Evolutionary conservation across 2,329 filamentous ascomycete genomes (phyloP).

Genomic region (Fusarium xyrophilum): DNA sequence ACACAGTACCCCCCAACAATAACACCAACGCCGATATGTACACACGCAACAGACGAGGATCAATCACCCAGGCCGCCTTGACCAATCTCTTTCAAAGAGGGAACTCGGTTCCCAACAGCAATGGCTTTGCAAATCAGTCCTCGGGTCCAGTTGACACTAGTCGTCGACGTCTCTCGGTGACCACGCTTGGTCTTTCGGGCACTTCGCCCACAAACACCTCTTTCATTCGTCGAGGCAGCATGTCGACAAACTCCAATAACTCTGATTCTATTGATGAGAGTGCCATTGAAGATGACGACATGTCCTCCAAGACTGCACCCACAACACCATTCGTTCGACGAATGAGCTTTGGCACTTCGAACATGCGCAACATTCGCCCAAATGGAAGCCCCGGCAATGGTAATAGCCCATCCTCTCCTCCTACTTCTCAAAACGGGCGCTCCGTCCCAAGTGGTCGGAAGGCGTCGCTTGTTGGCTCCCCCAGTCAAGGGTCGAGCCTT

Average conservation of each 20-base stretch:
- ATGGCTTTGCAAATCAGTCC: slow-evolving; percentile 51
- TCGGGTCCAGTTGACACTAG: slow-evolving; percentile 60
- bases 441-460: slow-evolving; percentile 45
- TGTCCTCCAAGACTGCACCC: slow-evolving; percentile 65
- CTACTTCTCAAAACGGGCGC: slow-evolving; percentile 44
- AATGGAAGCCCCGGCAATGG: slow-evolving; percentile 69
- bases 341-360: slow-evolving; percentile 87
- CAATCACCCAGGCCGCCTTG: slow-evolving; percentile 63
- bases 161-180: slow-evolving; percentile 75
- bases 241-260: slow-evolving; percentile 67
- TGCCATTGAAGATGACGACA: slow-evolving; percentile 74
- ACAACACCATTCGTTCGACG: slow-evolving; percentile 80
- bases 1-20: slow-evolving; percentile 43
- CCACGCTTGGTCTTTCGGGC: slow-evolving; percentile 76
- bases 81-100: slow-evolving; percentile 66
- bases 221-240: slow-evolving; percentile 69
- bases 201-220: slow-evolving; percentile 66
- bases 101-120: slow-evolving; percentile 55
- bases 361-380: slow-evolving; percentile 64
- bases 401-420: slow-evolving; percentile 59
- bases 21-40: slow-evolving; percentile 46
- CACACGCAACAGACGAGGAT: slow-evolving; percentile 61
- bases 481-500: slow-evolving; percentile 43
- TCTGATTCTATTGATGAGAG: slow-evolving; percentile 73
- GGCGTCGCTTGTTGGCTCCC: slow-evolving; percentile 38